Conservation (phyloP, 2,329 filamentous ascomycete species). For the Monilinia fructigena region DNA sequence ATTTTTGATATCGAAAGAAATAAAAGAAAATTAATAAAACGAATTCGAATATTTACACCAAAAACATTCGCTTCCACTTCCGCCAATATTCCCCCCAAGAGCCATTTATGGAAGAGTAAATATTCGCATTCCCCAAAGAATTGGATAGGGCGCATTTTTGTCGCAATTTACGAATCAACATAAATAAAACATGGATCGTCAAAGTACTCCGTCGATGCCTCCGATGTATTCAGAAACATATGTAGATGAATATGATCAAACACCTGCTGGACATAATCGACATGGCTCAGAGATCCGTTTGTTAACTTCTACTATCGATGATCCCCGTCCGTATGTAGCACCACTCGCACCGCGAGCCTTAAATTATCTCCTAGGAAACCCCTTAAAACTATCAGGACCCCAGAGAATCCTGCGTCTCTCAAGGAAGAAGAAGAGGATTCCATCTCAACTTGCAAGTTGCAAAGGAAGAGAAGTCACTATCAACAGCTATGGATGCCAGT, state of each 20-base stretch:
- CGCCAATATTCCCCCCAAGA: neutral
- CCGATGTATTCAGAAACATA: slow-evolving; percentile 57
- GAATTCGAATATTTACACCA: no score
- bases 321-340: slow-evolving; percentile 57
- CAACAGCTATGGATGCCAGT: slow-evolving; percentile 6
- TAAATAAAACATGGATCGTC: slow-evolving; percentile 42
- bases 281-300: slow-evolving; percentile 57
- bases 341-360: slow-evolving; percentile 31
- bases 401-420: slow-evolving; percentile 42
- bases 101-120: slow-evolving; percentile 19
- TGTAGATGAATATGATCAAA: slow-evolving; percentile 50
- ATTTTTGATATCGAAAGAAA: neutral
- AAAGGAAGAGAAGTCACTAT: slow-evolving; percentile 39
- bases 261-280: slow-evolving; percentile 44
- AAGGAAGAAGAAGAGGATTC: slow-evolving; percentile 45
- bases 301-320: slow-evolving; percentile 63
- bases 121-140: slow-evolving; percentile 14
- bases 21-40: neutral
- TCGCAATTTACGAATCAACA: slow-evolving; percentile 29
- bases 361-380: slow-evolving; percentile 31
- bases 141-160: slow-evolving; percentile 20
- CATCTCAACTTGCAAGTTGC: slow-evolving; percentile 34
- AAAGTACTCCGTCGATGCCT: slow-evolving; percentile 51
- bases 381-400: slow-evolving; percentile 38
- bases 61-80: no score